Conservation (phyloP, 176 grass and related monocot genomes). For the Raddia distichophylla region DNA sequence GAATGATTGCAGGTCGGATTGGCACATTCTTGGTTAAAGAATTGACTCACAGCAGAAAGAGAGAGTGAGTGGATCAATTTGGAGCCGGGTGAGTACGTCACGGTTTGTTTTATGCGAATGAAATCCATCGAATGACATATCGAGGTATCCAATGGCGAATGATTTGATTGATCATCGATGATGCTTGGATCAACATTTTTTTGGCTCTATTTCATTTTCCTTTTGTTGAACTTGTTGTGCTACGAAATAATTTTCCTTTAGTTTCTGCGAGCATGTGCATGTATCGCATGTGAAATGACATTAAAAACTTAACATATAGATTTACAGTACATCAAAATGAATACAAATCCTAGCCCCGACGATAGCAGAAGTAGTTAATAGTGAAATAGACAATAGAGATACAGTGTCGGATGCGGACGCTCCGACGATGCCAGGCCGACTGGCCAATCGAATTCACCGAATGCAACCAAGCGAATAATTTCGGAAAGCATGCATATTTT, state of each 20-base stretch:
- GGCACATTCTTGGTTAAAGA: neutral
- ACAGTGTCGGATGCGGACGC: too few species aligned
- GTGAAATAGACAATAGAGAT: too few species aligned
- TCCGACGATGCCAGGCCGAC: neutral
- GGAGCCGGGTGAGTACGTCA: neutral
- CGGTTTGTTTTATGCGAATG: neutral
- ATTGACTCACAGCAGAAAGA: neutral
- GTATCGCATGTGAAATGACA: too few species aligned
- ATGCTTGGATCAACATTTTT: neutral
- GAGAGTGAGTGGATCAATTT: neutral
- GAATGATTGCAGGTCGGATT: neutral
- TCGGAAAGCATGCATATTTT: neutral
- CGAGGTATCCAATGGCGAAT: neutral
- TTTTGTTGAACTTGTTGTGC: neutral
- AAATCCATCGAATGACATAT: neutral
- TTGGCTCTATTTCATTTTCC: neutral
- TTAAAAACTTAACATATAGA: too few species aligned
- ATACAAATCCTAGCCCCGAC: too few species aligned
- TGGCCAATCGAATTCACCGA: neutral
- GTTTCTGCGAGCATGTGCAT: too few species aligned
- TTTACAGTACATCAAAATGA: too few species aligned
- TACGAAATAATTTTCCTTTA: too few species aligned
- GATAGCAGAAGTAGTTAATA: too few species aligned
- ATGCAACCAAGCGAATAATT: neutral
- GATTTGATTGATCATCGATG: neutral